Evolutionary conservation across 2,329 filamentous ascomycete species (phyloP).

Genomic region (Penicillium capsulatum): DNA sequence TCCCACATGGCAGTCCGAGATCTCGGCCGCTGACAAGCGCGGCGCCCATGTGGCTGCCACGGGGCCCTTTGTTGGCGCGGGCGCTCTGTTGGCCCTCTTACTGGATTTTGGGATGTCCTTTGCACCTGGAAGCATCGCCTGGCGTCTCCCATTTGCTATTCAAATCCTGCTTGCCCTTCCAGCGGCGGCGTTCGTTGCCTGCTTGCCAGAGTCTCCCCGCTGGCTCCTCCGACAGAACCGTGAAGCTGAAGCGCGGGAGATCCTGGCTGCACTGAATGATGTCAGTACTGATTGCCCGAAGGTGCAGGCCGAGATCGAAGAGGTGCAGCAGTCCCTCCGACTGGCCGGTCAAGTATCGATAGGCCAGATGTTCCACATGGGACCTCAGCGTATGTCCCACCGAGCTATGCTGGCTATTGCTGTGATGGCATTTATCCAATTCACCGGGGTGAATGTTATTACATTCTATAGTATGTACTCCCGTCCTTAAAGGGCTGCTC

Average conservation of each 20-base stretch:
- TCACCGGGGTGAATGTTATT: conserved; percentile 15
- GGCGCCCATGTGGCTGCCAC: conserved; percentile 22
- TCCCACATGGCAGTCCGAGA: conserved; percentile 23
- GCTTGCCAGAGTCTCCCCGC: conserved; percentile 20
- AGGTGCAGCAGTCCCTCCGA: conserved; percentile 18
- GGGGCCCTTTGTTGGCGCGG: conserved; percentile 19
- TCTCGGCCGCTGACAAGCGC: conserved; percentile 18
- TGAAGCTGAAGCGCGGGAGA: conserved; percentile 14
- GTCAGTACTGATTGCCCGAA: conserved; percentile 3
- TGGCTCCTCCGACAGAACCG: conserved; percentile 19
- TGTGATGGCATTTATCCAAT: conserved; percentile 12
- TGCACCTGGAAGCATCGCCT: conserved; percentile 10
- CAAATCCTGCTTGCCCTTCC: conserved; percentile 14
- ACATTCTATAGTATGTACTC: conserved; percentile 16
- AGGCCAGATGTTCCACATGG: conserved; percentile 15
- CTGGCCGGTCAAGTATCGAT: conserved; percentile 9
- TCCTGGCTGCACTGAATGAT: conserved; percentile 16
- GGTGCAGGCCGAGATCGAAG: conserved; percentile 12
- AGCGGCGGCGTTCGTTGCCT: conserved; percentile 11
- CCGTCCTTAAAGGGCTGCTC: background rate
- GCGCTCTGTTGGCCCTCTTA: conserved; percentile 18
- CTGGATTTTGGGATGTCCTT: conserved; percentile 24
- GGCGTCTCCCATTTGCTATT: conserved; percentile 21
- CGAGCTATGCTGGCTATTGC: conserved; percentile 10
- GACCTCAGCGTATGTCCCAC: conserved; percentile 15